Evolutionary conservation across 2,329 filamentous ascomycete genomes (phyloP), one percentile per base, ranked within the genome.

Genomic region (Trichoderma afroharzianum): DNA sequence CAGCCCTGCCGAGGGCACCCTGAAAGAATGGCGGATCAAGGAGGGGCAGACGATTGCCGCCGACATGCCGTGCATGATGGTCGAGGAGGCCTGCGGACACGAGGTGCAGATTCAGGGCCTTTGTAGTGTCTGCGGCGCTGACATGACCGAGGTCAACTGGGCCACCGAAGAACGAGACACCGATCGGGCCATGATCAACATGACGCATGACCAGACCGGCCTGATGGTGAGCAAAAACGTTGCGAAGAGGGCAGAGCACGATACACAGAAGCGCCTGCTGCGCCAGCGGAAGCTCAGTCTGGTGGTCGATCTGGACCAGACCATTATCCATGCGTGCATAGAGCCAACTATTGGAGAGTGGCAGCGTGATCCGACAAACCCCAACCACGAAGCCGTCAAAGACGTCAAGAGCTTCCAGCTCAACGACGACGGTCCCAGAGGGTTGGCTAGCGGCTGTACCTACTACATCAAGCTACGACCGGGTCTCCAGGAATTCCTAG

Each of bases 381-480:
- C 96, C 21, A 99, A 99, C 77, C 91, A 98, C 80, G 90, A 93
- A 24, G 93, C 95, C 5, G 91, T 99, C 77, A 95, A 94, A 80
- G 92, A 97, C 73, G 95, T 99, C 50, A 87, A 89, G 77, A 89
- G 90, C 73, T 99, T 99, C 79, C 93, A 98, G 83, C 88, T 99
- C 53, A 88, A 91, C 57, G 95, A 99, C 74, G 94, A 98, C 76
- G 92, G 91, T 1, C 91, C 91, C 2, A 88, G 90, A 28, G 91
- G 91, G 73, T 83, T 88, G 2, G 84, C 87, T 18, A 87, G 88
- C 62, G 91, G 91, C n/a, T 95, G 92, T 79, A 97, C 92, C 88
- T 99, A 99, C 82, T 99, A 98, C 82, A 97, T 99, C 85, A 99
- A 99, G 84, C 90, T 97, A 83, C 93, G 96, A 43, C 96, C 96